Evolutionary conservation across 768 basidiomycete genomes (phyloP), one percentile per base, ranked within the genome.

Genomic region (Podaxis sp.): DNA sequence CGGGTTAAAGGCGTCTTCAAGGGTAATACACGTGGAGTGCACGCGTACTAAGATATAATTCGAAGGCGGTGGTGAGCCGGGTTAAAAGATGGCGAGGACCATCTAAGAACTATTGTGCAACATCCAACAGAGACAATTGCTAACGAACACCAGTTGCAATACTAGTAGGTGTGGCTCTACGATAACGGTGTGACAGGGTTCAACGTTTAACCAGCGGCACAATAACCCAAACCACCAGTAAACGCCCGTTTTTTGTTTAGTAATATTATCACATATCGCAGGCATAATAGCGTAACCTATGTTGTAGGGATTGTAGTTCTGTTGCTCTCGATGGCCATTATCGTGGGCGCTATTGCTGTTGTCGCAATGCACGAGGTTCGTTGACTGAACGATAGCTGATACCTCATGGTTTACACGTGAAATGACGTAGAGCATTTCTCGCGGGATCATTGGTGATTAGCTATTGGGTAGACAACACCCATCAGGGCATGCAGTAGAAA

Each of bases 11-110:
- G 50, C 55, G 54, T 62, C 47, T 56, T 56, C 61, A 62, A 62
- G 36, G 55, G 55, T 62, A 15, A 56, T 62, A 62, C 61, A 62
- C 61, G 61, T 62, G 61, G 54, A 36, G 46, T 56, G 61, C 61
- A 62, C 61, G 61, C 54, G 61, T 25, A 62, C 36, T 37, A 56
- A 51, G 61, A 55, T 62, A 56, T 56, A 62, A 50, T 33, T 56
- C 33, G 54, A 55, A 61, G 60, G 46, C 53, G 54, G 47, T 53
- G 38, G 50, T 41, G 59, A 36, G 53, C 41, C 57, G 51, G 50
- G 25, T n/a, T 53, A 51, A 5, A 43, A 53, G 50, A 33, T 37
- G 8, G 15, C 38, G 25, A 53, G 25, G 55, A 27, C 15, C 55
- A 57, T 46, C 13, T 24, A 13, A 24, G 40, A 53, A 22, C 38